Percentiles rank a stretch among this genome's conserved stretches.
Evolutionary conservation across 352 stramenopile species (phyloP).

Genomic region (Phytopythium delawarense): DNA sequence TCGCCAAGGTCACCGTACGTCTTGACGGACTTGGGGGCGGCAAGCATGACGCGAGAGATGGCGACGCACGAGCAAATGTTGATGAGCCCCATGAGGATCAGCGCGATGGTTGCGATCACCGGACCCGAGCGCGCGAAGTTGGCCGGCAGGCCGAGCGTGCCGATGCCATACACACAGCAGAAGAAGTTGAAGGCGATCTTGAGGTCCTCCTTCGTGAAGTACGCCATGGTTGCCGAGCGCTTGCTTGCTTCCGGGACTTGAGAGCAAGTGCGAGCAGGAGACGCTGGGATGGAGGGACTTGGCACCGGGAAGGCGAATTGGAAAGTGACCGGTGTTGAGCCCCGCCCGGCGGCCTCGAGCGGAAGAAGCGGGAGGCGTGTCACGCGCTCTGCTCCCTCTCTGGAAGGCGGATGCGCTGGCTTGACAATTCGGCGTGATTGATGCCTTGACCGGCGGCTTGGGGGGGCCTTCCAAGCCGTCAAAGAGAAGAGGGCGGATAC

Average conservation of each 20-base stretch:
- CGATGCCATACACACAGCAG: slow-evolving; percentile 64
- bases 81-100: slow-evolving; percentile 56
- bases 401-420: background rate
- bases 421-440: background rate
- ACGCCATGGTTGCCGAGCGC: slow-evolving; percentile 24
- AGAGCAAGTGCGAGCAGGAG: too few species aligned
- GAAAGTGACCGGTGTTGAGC: slow-evolving; percentile 8
- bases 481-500: background rate
- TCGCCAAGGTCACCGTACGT: slow-evolving; percentile 64
- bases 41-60: slow-evolving; percentile 59
- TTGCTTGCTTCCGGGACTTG: background rate
- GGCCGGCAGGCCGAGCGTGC: slow-evolving; percentile 52
- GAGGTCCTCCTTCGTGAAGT: slow-evolving; percentile 55
- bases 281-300: background rate
- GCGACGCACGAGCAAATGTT: slow-evolving; percentile 58
- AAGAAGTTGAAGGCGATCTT: slow-evolving; percentile 68
- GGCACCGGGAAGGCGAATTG: background rate
- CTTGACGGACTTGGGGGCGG: slow-evolving; percentile 46
- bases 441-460: background rate
- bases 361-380: background rate
- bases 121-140: slow-evolving; percentile 58
- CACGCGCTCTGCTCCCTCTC: background rate
- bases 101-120: slow-evolving; percentile 35
- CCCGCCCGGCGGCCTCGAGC: background rate
- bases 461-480: background rate